Conservation (phyloP, 108 stramenopile species). For the Thalassiosira profunda region DNA sequence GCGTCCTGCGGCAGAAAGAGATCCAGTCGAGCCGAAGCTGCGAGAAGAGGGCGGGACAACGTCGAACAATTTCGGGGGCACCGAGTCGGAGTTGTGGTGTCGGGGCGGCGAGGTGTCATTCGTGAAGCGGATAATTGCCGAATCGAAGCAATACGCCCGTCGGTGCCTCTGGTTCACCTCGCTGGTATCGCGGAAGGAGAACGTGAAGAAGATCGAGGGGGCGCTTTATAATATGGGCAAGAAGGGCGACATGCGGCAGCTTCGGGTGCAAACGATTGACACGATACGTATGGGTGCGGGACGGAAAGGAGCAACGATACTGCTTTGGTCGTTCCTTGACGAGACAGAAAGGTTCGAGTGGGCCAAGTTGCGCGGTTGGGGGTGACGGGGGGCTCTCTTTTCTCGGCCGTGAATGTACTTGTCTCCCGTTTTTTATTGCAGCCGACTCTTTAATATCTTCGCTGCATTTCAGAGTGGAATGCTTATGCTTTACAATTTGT, state of each 20-base stretch:
- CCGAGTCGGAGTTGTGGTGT: constrained; percentile 25
- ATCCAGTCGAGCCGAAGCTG: not conserved
- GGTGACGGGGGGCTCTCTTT: too few species aligned
- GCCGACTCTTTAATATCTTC: too few species aligned
- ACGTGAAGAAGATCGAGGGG: not conserved
- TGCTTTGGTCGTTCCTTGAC: constrained; percentile 1
- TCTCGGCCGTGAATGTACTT: too few species aligned
- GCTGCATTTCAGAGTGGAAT: too few species aligned
- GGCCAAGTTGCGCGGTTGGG: constrained; percentile 1
- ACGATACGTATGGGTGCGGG: constrained; percentile 1
- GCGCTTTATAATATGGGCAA: constrained; percentile 6
- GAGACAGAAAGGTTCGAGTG: not conserved
- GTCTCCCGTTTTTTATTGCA: too few species aligned
- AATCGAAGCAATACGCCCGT: not conserved
- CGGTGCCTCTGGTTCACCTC: constrained; percentile 10
- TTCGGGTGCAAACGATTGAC: not conserved
- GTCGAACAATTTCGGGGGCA: constrained; percentile 25
- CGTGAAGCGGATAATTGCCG: not conserved
- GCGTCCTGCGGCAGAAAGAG: not conserved
- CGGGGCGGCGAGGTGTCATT: constrained; percentile 27
- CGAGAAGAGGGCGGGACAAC: not conserved
- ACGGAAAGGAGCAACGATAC: not conserved
- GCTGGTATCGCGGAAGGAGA: constrained; percentile 2
- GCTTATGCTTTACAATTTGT: too few species aligned
- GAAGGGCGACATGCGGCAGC: not conserved